A percentile compares a stretch with the other conserved stretches of the same genome.
Evolutionary conservation across 345 rosid species (phyloP).

Genomic region (Lepidium africanum): DNA sequence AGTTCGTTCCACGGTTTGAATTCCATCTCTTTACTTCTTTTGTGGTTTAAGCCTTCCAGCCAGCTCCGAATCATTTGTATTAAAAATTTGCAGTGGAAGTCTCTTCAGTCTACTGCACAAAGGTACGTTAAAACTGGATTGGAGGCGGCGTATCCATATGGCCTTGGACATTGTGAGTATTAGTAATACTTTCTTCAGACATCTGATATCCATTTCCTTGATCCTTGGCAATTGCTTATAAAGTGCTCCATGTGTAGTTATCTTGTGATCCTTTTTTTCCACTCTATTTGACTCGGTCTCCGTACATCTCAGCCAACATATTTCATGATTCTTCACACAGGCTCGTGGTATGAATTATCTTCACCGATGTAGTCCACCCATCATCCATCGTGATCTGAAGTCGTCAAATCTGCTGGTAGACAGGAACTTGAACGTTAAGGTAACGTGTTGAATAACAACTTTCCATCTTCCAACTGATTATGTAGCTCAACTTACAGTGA

Average conservation of each 20-base stretch:
- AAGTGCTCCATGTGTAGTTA: background rate
- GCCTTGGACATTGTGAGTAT: conserved; percentile 85
- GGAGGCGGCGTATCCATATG: conserved; percentile 83
- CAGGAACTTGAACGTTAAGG: conserved; percentile 93
- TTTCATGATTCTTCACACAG: conserved; percentile 34
- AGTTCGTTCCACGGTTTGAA: conserved; percentile 84
- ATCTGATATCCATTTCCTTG: background rate
- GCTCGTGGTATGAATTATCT: conserved; percentile 97
- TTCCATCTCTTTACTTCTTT: conserved; percentile 16
- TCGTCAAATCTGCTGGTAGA: conserved; percentile 95
- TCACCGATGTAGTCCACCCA: conserved; percentile 80
- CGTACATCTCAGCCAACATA: conserved; percentile 11
- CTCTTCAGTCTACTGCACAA: conserved; percentile 79
- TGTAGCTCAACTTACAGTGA: conserved; percentile 1
- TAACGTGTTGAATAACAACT: conserved; percentile 13
- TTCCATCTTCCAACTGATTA: background rate
- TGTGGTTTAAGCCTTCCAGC: background rate
- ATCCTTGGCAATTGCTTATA: background rate
- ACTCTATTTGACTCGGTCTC: background rate
- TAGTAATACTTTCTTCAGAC: background rate
- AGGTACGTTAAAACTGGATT: conserved; percentile 65
- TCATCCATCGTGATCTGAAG: conserved; percentile 97
- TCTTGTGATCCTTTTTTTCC: background rate
- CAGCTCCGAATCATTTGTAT: background rate
- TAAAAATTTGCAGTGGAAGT: conserved; percentile 67